Evolutionary conservation across 495 filamentous ascomycete genomes (phyloP).

Genomic region (Penicillium parvum): DNA sequence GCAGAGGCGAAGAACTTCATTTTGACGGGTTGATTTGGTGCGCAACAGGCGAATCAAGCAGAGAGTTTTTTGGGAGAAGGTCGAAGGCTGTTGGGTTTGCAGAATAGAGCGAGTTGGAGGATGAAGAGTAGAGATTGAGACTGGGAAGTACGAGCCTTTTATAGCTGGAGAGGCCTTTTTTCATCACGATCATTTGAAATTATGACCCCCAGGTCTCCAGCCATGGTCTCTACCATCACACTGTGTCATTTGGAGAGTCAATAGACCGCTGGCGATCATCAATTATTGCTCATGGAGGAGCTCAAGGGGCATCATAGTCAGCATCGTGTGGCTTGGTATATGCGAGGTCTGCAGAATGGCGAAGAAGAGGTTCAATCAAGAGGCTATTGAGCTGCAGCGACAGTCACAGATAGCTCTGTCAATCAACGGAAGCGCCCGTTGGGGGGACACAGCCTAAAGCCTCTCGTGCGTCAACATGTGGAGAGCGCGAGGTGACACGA

Average conservation of each 20-base stretch:
- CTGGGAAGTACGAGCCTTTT: conserved; percentile 9
- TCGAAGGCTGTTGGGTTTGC: not conserved
- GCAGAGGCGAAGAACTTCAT: conserved; percentile 36
- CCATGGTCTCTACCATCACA: not conserved
- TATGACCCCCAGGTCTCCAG: too few species aligned
- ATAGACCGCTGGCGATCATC: conserved; percentile 2
- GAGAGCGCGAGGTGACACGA: not conserved
- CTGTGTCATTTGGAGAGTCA: not conserved
- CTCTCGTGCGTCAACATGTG: conserved; percentile 1
- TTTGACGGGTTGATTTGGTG: conserved; percentile 18
- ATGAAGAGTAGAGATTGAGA: conserved; percentile 5
- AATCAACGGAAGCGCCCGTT: not conserved
- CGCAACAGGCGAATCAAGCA: conserved; percentile 5
- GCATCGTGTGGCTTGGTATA: not conserved
- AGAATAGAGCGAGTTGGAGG: conserved; percentile 8
- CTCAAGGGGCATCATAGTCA: not conserved
- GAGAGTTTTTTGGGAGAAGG: not conserved
- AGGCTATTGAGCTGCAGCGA: not conserved
- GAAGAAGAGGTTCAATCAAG: conserved; percentile 5
- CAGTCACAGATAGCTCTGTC: conserved; percentile 7
- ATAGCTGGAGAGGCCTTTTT: conserved; percentile 11
- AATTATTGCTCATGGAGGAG: conserved; percentile 5
- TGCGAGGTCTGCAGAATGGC: not conserved
- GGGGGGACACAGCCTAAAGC: not conserved
- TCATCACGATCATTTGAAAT: not conserved